A percentile compares a stretch with the other conserved stretches of the same genome.
These are phyloP conservation scores for Cytospora schulzeri DNA, from an alignment of 2,329 filamentous ascomycete species.

Conservation along the genomic window DNA sequence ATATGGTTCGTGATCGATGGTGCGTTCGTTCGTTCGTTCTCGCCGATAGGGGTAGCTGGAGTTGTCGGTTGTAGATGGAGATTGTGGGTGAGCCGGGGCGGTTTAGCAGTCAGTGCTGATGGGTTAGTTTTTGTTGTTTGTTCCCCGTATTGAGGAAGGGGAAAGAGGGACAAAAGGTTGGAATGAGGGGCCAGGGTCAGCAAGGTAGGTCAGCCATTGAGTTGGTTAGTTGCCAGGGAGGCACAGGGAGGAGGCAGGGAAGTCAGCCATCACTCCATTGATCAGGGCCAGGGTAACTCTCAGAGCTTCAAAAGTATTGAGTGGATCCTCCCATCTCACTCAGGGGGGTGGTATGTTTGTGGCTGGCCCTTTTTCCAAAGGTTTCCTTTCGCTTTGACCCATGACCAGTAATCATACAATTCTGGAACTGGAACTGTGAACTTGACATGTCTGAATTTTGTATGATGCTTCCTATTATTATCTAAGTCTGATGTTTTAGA, in stretches of 20 bases:
- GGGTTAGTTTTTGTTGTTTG: conserved; percentile 1
- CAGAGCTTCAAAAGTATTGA: background rate
- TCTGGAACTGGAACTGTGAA: too few species aligned
- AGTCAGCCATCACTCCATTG: background rate
- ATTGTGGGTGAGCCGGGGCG: conserved; percentile 20
- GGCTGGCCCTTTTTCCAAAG: background rate
- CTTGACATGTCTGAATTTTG: too few species aligned
- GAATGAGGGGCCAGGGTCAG: conserved; percentile 16
- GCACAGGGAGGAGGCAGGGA: too few species aligned
- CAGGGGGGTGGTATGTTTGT: background rate
- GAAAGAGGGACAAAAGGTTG: conserved; percentile 1
- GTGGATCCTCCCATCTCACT: conserved; percentile 21
- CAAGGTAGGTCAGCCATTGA: too few species aligned
- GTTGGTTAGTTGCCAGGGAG: too few species aligned
- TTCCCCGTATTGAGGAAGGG: background rate
- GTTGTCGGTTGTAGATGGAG: background rate
- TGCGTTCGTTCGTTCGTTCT: background rate
- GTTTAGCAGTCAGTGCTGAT: conserved; percentile 10
- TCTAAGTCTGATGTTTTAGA: too few species aligned
- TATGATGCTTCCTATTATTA: too few species aligned
- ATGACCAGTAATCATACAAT: background rate
- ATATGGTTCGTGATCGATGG: background rate
- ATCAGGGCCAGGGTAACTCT: background rate
- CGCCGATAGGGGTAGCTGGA: background rate
- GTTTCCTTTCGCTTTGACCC: conserved; percentile 1